Conservation (phyloP, 2,329 filamentous ascomycete genomes). For the Myriangium duriaei region DNA sequence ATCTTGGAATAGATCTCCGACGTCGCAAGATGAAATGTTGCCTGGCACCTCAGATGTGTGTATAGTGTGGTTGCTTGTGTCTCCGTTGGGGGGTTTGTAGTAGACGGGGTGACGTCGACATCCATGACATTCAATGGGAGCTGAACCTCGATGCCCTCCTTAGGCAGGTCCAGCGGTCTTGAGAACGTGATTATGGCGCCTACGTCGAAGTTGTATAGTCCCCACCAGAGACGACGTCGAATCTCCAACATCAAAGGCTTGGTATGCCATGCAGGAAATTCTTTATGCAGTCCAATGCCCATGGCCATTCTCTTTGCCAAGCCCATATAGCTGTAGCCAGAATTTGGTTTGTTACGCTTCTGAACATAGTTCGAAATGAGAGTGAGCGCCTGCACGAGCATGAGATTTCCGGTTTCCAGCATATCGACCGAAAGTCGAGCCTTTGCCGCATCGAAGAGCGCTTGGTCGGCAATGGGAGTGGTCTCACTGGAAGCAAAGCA, state of each 20-base stretch:
- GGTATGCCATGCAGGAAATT: constrained; percentile 36
- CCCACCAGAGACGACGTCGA: constrained; percentile 25
- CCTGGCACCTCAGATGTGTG: constrained; percentile 32
- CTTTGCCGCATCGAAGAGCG: constrained; percentile 35
- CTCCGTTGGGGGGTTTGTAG: constrained; percentile 13
- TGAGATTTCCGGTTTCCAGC: constrained; percentile 38
- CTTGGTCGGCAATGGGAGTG: constrained; percentile 31
- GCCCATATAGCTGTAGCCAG: constrained; percentile 37
- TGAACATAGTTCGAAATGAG: constrained; percentile 39
- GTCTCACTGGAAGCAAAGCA: constrained; percentile 27
- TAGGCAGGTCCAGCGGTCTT: constrained; percentile 34
- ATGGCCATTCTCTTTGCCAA: constrained; percentile 39
- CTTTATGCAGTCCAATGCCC: constrained; percentile 38
- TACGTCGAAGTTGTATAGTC: constrained; percentile 33
- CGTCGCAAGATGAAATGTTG: constrained; percentile 33
- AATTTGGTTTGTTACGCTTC: constrained; percentile 40
- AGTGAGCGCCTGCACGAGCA: constrained; percentile 35
- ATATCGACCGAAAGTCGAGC: constrained; percentile 33
- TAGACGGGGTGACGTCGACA: constrained; percentile 26
- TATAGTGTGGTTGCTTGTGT: constrained; percentile 28
- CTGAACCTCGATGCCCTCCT: constrained; percentile 31
- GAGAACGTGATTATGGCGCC: constrained; percentile 41
- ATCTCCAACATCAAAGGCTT: constrained; percentile 24
- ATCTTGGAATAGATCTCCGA: constrained; percentile 34
- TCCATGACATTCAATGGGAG: constrained; percentile 35